Evolutionary conservation across 129 eudicot species (phyloP), one percentile per base, ranked within the genome.

Genomic region (Silybum marianum): DNA sequence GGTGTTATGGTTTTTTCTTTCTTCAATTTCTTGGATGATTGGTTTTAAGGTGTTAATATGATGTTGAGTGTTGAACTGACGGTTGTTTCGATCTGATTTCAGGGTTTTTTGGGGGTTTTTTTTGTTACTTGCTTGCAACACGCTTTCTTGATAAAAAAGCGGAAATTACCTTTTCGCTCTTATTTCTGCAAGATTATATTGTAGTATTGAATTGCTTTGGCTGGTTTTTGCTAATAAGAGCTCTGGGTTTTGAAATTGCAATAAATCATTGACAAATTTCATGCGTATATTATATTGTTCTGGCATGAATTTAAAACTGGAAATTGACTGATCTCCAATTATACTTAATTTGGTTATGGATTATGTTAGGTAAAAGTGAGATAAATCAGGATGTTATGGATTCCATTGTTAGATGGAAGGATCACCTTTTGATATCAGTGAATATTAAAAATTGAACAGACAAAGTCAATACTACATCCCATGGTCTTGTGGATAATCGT

Each of bases 41-140:
- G 81, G 16, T 66, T 38, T 63, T 23, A 24, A 38, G 19, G 51
- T 75, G 19, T 58, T 32, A 69, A 69, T 48, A 19, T 14, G 63
- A 73, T 40, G 19, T 73, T 48, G 16, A 22, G 36, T 74, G 71
- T 30, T 67, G 16, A 32, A 21, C 51, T 66, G 80, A 81, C 13
- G 14, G 25, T 8, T 46, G 58, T 65, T 74, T 42, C 16, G 74
- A 75, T 75, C 65, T 10, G 12, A 6, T 26, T 66, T 24, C 3
- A 48, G 79, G 7, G 13, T 40, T 42, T 9, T 80, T 6, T 70
- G 40, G 30, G 51, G 70, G 38, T 70, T 80, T 36, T n/a, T 79
- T 13, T n/a, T 25, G 30, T 21, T 69, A n/a, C 66, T 51, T 39
- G 14, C 11, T 69, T 28, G 30, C 75, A 48, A 21, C 16, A 44